Conservation (phyloP, 306 rosid genomes). For the Canavalia gladiata region DNA sequence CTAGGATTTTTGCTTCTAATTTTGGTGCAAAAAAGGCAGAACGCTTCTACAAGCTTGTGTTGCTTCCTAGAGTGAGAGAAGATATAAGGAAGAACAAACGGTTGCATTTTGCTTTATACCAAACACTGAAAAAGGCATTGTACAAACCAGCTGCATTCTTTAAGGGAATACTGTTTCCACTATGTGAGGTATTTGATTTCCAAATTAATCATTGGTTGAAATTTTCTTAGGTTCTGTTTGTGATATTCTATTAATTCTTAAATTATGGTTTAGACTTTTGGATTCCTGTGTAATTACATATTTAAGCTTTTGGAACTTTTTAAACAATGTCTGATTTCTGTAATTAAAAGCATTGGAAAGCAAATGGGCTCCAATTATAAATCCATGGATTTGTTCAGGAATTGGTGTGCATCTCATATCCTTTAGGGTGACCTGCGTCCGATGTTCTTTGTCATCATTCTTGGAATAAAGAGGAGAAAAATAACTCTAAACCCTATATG, state of each 20-base stretch:
- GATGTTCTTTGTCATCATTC: conserved; percentile 19
- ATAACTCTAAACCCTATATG: neutral
- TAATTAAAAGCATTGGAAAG: neutral
- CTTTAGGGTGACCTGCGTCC: neutral
- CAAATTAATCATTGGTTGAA: neutral
- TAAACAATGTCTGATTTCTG: neutral
- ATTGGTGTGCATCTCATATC: neutral
- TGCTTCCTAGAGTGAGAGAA: conserved; percentile 90
- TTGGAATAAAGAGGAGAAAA: neutral
- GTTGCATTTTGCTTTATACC: conserved; percentile 90
- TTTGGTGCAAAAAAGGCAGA: conserved; percentile 77
- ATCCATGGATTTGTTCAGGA: neutral
- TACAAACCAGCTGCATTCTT: conserved; percentile 94
- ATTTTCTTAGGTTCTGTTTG: conserved; percentile 20
- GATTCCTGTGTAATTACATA: too few relatives aligned
- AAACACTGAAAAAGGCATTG: conserved; percentile 81
- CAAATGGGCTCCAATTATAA: too few relatives aligned
- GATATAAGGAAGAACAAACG: conserved; percentile 81
- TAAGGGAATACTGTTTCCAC: conserved; percentile 86
- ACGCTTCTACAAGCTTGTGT: conserved; percentile 82
- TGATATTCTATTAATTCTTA: conserved; percentile 19
- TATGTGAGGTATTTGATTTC: conserved; percentile 78
- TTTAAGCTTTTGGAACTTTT: neutral
- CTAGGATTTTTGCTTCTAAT: conserved; percentile 87
- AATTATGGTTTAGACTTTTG: neutral